A percentile compares a stretch with the other conserved stretches of the same genome.
phyloP scores from a whole-genome alignment of 257 asterid species.

The Mentha longifolia region DNA sequence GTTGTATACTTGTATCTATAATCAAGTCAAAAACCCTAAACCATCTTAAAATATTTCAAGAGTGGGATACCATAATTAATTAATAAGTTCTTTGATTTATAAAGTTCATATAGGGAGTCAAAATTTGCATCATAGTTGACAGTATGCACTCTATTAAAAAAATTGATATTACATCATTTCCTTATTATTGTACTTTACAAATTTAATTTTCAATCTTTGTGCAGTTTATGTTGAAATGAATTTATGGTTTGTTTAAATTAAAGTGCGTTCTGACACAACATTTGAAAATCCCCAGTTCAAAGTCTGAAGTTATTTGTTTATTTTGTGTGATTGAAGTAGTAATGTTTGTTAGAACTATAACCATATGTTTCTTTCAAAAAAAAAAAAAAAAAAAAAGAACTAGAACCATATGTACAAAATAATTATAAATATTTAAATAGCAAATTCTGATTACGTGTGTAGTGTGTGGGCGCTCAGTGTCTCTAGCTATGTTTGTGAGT shows the following conservation, averaged over 20 bases:
- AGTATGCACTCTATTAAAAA: neutral
- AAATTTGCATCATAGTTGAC: slow-evolving; percentile 1
- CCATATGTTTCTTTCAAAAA: no score
- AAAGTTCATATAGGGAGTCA: neutral
- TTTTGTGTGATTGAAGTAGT: neutral
- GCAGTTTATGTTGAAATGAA: no score
- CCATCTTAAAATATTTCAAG: neutral
- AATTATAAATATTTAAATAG: neutral
- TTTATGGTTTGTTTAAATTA: neutral
- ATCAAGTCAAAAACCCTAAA: slow-evolving; percentile 20
- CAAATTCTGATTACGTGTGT: neutral
- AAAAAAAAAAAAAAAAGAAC: no score
- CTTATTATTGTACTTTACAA: no score
- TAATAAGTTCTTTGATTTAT: no score
- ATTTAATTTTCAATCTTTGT: no score
- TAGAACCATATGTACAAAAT: no score
- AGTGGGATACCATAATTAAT: neutral
- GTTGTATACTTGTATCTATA: slow-evolving; percentile 12
- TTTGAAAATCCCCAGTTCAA: no score
- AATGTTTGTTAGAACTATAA: no score
- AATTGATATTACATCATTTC: neutral
- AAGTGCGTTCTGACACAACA: neutral
- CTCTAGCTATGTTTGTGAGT: neutral
- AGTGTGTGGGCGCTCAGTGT: neutral
- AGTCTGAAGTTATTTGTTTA: neutral